Base-by-base conservation (phyloP, 169 alveolate genomes). In the Hammondia hammondi region DNA sequence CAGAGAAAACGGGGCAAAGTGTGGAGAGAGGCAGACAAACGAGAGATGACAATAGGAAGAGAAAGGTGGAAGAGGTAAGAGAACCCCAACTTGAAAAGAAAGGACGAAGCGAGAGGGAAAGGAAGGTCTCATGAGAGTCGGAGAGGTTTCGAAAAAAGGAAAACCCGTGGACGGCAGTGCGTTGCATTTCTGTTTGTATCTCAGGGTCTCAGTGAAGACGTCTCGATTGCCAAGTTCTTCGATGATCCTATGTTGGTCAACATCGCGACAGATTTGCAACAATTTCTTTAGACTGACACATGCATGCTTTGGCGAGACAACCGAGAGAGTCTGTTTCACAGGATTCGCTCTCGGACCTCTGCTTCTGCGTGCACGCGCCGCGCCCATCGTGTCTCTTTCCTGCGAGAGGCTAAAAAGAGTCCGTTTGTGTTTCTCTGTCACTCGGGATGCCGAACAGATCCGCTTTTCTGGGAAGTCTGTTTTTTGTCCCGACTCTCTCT, bases 151-250 rank as follows among this genome's bases (percentile, higher is more conserved):
- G 48, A 9, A n/a, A 37, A 24, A 27, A 6, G 85, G 24, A n/a
- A 10, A 29, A 71, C 61, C 61, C 2, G 61, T 52, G 61, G 61
- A 14, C 39, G 71, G 27, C 92, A 12, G 7, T 70, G 84, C 82
- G 73, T 81, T 7, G 32, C 17, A 5, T 37, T 10, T 39, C 85
- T 77, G 7, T 10, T 77, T 37, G 17, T 35, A 37, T 77, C n/a
- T 29, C 96, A 95, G 96, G 98, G 98, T 17, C 90, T 97, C 81
- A 77, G 97, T 7, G 98, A 97, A 94, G 99, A 98, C 94, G 98
- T 98, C 56, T 95, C 98, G 35, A 97, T 98, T 46, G 98, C 98
- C 96, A 96, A 97, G 95, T 98, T 96, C 97, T 98, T 98, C 96
- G 99, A 98, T 84, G 99, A 98, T 73, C 98, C 98, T 32, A 96